Evolutionary conservation across 805 yeast species (phyloP).

Genomic region (Kodamaea kaohsiungensis): DNA sequence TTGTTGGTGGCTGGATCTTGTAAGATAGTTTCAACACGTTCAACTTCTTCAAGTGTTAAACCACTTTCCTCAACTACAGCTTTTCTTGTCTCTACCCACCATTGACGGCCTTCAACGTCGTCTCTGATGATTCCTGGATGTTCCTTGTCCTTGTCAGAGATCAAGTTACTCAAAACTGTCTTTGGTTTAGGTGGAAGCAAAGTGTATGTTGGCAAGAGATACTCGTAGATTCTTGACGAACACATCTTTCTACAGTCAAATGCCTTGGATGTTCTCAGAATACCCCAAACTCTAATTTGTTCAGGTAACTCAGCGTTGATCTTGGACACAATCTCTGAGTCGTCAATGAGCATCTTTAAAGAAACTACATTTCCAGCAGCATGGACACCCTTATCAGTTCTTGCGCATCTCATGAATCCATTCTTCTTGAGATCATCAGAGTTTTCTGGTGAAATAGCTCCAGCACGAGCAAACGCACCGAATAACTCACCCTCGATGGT

Average conservation of each 20-base stretch:
- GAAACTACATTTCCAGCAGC: slow-evolving; percentile 95
- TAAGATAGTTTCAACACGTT: slow-evolving; percentile 17
- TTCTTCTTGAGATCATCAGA: slow-evolving; percentile 85
- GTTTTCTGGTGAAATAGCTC: slow-evolving; percentile 85
- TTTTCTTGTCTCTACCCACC: slow-evolving; percentile 60
- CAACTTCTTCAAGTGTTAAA: slow-evolving; percentile 27
- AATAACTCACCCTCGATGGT: slow-evolving; percentile 92
- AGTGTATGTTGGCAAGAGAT: slow-evolving; percentile 87
- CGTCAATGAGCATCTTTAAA: slow-evolving; percentile 80
- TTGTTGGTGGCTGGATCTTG: slow-evolving; percentile 13
- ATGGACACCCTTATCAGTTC: slow-evolving; percentile 95
- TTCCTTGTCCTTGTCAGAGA: slow-evolving; percentile 51
- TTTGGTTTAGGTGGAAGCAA: slow-evolving; percentile 88
- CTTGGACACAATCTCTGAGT: slow-evolving; percentile 67
- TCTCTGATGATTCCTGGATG: slow-evolving; percentile 60
- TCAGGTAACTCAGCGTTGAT: slow-evolving; percentile 79
- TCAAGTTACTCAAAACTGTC: slow-evolving; percentile 61
- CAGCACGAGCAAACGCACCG: slow-evolving; percentile 79
- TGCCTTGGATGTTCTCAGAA: slow-evolving; percentile 81
- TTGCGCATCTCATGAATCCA: slow-evolving; percentile 84
- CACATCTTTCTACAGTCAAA: slow-evolving; percentile 96
- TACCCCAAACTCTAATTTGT: slow-evolving; percentile 91
- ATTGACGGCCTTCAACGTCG: slow-evolving; percentile 68
- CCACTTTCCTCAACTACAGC: slow-evolving; percentile 44
- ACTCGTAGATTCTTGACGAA: slow-evolving; percentile 93